These are phyloP conservation scores for Amanita rubescens DNA, from an alignment of 768 basidiomycete species.

Conservation along the genomic window DNA sequence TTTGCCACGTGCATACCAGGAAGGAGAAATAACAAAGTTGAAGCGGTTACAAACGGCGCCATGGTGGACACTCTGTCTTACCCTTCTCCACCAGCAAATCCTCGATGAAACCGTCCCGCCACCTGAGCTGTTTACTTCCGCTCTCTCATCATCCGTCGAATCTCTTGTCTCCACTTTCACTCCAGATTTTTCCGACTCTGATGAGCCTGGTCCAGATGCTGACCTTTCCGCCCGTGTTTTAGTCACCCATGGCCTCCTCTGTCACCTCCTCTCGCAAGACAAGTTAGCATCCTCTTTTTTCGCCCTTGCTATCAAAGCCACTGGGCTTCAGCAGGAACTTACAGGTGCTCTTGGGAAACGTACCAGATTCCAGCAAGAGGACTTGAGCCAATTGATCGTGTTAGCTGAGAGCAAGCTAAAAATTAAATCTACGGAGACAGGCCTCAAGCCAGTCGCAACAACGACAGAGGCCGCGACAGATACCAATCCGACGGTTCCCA, in stretches of 20 bases:
- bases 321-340: constrained; percentile 80
- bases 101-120: constrained; percentile 78
- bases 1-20: constrained; percentile 29
- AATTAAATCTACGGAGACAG: constrained; percentile 19
- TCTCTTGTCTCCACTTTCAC: constrained; percentile 14
- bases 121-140: constrained; percentile 28
- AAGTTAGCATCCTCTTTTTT: constrained; percentile 73
- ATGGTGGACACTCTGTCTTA: constrained; percentile 84
- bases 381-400: constrained; percentile 85
- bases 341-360: constrained; percentile 90
- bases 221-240: constrained; percentile 63
- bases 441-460: constrained; percentile 7
- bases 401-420: constrained; percentile 77
- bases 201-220: constrained; percentile 27
- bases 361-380: constrained; percentile 86
- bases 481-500: constrained; percentile 42
- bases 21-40: constrained; percentile 18
- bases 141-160: constrained; percentile 35
- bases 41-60: constrained; percentile 40
- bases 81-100: constrained; percentile 67
- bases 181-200: background rate
- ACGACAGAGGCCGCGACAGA: background rate
- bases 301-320: constrained; percentile 66
- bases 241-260: constrained; percentile 72
- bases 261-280: constrained; percentile 72